Base-by-base conservation (phyloP, 2,329 filamentous ascomycete genomes). In the Ceratocystis cubensis region DNA sequence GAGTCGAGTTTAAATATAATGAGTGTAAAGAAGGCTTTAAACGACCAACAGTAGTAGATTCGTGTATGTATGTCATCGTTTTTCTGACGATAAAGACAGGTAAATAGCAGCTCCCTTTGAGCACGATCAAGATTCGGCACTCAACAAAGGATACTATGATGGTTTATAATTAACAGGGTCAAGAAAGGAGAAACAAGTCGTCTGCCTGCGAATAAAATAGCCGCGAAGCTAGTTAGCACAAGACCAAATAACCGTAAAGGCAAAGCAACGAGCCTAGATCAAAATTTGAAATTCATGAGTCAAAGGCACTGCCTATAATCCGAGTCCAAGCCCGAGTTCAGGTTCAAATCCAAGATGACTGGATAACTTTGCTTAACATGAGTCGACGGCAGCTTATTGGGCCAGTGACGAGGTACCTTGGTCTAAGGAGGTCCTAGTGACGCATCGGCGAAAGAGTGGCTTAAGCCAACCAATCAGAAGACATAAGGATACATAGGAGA, bases 61-160 rank as follows among this genome's bases (percentile, higher is more conserved):
- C 53, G 28, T 45, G 59, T 68, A 66, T 68, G 56, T 48, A 59
- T 41, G 50, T 64, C 17, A 68, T 68, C 67, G 66, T 68, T 59
- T 57, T 59, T 59, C 50, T 64, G 63, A 61, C 30, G 64, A 59
- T 62, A 63, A 48, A 25, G 44, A 50, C 59, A 50, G 20, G n/a
- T 28, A 22, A 53, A 65, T 65, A 30, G 61, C 28, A 33, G 50
- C n/a, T 45, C 17, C 37, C 10, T 56, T 20, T 63, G 48, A 33
- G 37, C 25, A 46, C 45, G 50, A 66, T 28, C 37, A 41, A 41
- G 28, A 65, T 61, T 33, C 37, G 17, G 33, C 33, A 41, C 22
- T 56, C 37, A 41, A 37, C 48, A 53, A 25, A 53, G 22, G 20
- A 53, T 59, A 30, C 30, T 17, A 59, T 37, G 56, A 59, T n/a